These are phyloP conservation scores for Apiospora pterosperma DNA, from an alignment of 2,329 filamentous ascomycete genomes.

Conservation along the genomic window DNA sequence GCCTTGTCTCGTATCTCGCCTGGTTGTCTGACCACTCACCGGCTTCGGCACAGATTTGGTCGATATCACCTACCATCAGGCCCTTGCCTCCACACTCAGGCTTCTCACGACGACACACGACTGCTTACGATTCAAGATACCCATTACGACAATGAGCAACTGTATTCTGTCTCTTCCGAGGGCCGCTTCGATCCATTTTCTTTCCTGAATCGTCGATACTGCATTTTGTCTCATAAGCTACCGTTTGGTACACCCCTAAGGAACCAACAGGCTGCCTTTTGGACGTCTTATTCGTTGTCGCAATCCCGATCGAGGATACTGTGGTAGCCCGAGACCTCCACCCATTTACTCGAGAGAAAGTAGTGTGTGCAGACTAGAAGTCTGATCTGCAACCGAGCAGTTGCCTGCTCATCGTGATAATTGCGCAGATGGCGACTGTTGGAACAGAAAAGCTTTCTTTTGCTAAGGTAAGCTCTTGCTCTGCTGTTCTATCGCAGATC, in stretches of 20 bases:
- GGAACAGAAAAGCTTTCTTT: slow-evolving; percentile 29
- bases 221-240: slow-evolving; percentile 16
- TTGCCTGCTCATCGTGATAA: slow-evolving; percentile 22
- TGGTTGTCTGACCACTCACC: neutral
- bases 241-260: slow-evolving; percentile 8
- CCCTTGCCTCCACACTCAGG: slow-evolving; percentile 9
- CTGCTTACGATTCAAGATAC: slow-evolving; percentile 31
- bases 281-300: neutral
- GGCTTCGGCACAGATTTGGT: neutral
- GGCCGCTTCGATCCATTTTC: slow-evolving; percentile 52
- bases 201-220: slow-evolving; percentile 43
- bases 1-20: neutral
- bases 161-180: slow-evolving; percentile 45
- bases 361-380: slow-evolving; percentile 7
- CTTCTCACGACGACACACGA: slow-evolving; percentile 15
- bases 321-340: neutral
- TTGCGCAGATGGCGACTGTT: slow-evolving; percentile 20
- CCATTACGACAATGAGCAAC: slow-evolving; percentile 53
- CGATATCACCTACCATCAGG: neutral
- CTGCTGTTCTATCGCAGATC: neutral
- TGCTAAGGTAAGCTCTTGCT: slow-evolving; percentile 23
- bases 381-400: neutral
- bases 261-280: neutral
- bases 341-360: slow-evolving; percentile 2
- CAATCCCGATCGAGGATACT: neutral